A percentile compares a stretch with the other conserved stretches of the same genome.
Evolutionary conservation across 2,329 filamentous ascomycete species (phyloP).

Genomic region (Aurifilum marmelostoma): DNA sequence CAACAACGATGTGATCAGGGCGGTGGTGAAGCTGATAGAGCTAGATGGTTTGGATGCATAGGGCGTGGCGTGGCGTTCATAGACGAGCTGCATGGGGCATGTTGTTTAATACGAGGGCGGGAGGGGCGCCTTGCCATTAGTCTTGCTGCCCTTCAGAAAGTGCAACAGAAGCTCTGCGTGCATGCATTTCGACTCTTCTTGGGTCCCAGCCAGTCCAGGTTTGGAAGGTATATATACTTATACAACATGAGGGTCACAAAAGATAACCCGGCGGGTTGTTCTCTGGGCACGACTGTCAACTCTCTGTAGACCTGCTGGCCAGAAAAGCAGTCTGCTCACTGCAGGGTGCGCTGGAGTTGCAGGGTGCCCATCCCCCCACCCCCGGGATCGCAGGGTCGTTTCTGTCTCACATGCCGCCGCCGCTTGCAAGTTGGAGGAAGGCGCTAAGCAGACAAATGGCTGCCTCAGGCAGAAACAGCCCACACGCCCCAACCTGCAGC

Average conservation of each 20-base stretch:
- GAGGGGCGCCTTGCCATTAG: not conserved
- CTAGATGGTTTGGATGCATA: constrained; percentile 81
- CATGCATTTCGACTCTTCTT: not conserved
- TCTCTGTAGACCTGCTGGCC: not conserved
- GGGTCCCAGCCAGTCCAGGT: not conserved
- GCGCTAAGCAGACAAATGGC: constrained; percentile 8
- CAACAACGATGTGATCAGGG: constrained; percentile 69
- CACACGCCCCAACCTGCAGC: not conserved
- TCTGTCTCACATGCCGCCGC: not conserved
- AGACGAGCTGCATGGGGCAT: not conserved
- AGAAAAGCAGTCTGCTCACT: too few relatives aligned
- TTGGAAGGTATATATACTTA: not conserved
- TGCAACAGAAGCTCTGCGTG: not conserved
- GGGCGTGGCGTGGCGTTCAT: not conserved
- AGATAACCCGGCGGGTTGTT: not conserved
- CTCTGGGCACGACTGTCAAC: not conserved
- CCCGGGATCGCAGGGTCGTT: not conserved
- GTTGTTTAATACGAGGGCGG: not conserved
- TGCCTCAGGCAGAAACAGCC: constrained; percentile 26
- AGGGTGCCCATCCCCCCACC: too few relatives aligned
- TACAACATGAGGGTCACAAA: not conserved
- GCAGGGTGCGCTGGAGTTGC: not conserved
- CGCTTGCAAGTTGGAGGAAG: not conserved
- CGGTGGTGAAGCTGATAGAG: constrained; percentile 82
- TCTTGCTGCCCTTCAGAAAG: not conserved